These are phyloP conservation scores for Colletotrichum sp. DNA, from an alignment of 2,329 filamentous ascomycete genomes.

Conservation along the genomic window DNA sequence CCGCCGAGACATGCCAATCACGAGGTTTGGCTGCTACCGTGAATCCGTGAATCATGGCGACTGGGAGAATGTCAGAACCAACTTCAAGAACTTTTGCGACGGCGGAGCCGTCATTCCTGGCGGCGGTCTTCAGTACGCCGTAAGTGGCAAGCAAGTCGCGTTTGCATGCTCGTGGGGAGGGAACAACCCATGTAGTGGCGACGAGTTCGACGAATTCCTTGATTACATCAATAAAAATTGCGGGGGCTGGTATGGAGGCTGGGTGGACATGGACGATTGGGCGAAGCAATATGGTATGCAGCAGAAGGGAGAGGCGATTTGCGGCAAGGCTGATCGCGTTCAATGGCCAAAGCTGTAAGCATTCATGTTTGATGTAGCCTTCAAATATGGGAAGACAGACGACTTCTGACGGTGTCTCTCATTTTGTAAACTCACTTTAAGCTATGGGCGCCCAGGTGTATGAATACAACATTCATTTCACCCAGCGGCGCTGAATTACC, in stretches of 20 bases:
- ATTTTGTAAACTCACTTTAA: neutral
- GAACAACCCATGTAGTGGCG: accelerated
- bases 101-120: too few relatives aligned
- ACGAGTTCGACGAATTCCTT: neutral
- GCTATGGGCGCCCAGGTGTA: neutral
- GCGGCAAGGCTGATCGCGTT: neutral
- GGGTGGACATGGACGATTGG: neutral
- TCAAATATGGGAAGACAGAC: accelerated
- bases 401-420: neutral
- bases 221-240: neutral
- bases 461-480: neutral
- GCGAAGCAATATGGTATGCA: neutral
- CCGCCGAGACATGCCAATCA: neutral
- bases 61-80: neutral
- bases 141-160: neutral
- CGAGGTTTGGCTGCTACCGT: neutral
- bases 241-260: neutral
- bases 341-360: neutral
- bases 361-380: neutral
- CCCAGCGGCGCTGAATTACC: accelerated
- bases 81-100: neutral
- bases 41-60: neutral
- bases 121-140: neutral
- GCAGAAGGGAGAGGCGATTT: neutral
- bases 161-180: neutral